phyloP scores from a whole-genome alignment of 1,284 basidiomycete genomes.

The Pholiota adiposa region DNA sequence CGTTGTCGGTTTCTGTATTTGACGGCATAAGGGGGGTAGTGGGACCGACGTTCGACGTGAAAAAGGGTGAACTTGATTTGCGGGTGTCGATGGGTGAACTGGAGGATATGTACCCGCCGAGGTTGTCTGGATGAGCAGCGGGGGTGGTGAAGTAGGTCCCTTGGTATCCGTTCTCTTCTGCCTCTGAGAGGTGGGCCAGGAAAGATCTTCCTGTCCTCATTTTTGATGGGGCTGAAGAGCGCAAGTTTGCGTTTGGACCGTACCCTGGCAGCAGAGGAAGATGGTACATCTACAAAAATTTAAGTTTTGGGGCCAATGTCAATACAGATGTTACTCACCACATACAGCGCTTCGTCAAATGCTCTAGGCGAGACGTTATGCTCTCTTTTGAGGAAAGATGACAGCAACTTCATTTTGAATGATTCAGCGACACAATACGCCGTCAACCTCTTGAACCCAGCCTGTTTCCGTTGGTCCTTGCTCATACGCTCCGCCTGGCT shows the following conservation, averaged over 20 bases:
- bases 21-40: not conserved
- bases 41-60: not conserved
- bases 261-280: conserved; percentile 92
- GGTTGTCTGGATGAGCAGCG: conserved; percentile 31
- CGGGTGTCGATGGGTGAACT: conserved; percentile 46
- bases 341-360: conserved; percentile 94
- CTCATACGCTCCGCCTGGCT: conserved; percentile 82
- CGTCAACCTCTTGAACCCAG: conserved; percentile 79
- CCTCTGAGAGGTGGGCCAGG: conserved; percentile 76
- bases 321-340: conserved; percentile 54
- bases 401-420: conserved; percentile 80
- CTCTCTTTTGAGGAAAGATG: conserved; percentile 88
- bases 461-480: conserved; percentile 75
- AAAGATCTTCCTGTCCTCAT: conserved; percentile 63
- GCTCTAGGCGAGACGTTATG: conserved; percentile 90
- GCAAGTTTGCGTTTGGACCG: conserved; percentile 81
- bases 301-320: conserved; percentile 1
- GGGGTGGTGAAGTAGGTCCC: conserved; percentile 76
- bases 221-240: conserved; percentile 73
- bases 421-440: conserved; percentile 88
- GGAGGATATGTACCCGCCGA: conserved; percentile 61
- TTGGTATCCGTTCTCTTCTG: conserved; percentile 90
- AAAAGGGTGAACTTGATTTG: conserved; percentile 9
- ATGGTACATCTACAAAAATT: conserved; percentile 75
- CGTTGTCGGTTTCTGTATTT: conserved; percentile 18